Evolutionary conservation across 108 stramenopile species (phyloP).

Genomic region (Nitzschia putrida): DNA sequence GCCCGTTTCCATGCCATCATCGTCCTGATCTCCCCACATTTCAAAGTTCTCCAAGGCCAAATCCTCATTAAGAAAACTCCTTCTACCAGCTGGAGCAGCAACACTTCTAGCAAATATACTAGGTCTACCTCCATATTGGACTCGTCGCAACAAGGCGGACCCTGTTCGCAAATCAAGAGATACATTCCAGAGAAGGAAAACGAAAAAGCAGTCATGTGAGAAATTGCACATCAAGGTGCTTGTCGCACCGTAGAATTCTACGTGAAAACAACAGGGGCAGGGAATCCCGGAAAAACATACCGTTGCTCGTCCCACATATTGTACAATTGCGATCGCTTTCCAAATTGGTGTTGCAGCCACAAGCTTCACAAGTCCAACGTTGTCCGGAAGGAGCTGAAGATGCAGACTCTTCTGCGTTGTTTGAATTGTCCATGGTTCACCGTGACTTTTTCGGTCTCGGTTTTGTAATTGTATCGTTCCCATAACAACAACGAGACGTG

Average conservation of each 20-base stretch:
- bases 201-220: neutral
- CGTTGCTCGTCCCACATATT: conserved; percentile 40
- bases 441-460: neutral
- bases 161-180: neutral
- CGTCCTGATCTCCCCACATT: conserved; percentile 40
- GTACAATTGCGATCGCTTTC: conserved; percentile 27
- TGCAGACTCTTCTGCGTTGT: conserved; percentile 9
- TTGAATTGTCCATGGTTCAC: neutral
- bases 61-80: conserved; percentile 14
- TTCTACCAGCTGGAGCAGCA: conserved; percentile 1
- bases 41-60: conserved; percentile 28
- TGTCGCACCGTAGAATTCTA: neutral
- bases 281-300: conserved; percentile 21
- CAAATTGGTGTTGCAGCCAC: conserved; percentile 49
- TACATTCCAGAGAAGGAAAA: neutral
- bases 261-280: neutral
- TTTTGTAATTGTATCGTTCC: too few species aligned
- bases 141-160: conserved; percentile 19
- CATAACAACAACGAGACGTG: too few species aligned
- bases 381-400: neutral
- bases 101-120: conserved; percentile 13
- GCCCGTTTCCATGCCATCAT: conserved; percentile 30
- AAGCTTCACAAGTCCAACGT: conserved; percentile 54
- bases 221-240: neutral
- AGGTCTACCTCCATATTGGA: conserved; percentile 18